Percentiles rank a stretch among this genome's conserved stretches.
Evolutionary conservation across 306 rosid species (phyloP).

Genomic region (Trichosanthes truncata): DNA sequence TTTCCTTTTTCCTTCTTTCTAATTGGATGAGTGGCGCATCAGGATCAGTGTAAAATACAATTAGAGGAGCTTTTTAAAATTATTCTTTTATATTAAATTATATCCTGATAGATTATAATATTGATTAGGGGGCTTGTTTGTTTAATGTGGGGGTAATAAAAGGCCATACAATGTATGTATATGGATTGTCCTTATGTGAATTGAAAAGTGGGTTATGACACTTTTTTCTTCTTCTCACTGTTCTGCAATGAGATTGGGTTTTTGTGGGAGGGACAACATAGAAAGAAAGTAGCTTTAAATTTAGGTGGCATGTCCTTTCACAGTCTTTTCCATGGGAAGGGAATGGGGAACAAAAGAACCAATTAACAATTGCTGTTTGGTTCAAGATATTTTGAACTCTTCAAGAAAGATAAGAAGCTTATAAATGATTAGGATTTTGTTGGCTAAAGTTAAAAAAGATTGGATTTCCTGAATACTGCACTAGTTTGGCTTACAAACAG

Average conservation of each 20-base stretch:
- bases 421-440: neutral
- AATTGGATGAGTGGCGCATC: neutral
- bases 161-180: neutral
- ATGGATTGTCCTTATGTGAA: neutral
- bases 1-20: neutral
- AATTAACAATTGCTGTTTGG: neutral
- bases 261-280: neutral
- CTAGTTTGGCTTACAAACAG: neutral
- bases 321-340: neutral
- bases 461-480: neutral
- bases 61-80: neutral
- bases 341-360: neutral
- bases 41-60: constrained; percentile 1
- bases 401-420: neutral
- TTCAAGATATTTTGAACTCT: neutral
- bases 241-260: constrained; percentile 1
- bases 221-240: neutral
- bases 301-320: neutral
- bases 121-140: constrained; percentile 7
- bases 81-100: neutral
- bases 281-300: neutral
- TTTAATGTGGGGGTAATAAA: neutral
- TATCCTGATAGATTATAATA: neutral
- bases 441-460: neutral
- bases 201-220: neutral